phyloP scores from a whole-genome alignment of 768 basidiomycete genomes.

The Daedalea quercina region DNA sequence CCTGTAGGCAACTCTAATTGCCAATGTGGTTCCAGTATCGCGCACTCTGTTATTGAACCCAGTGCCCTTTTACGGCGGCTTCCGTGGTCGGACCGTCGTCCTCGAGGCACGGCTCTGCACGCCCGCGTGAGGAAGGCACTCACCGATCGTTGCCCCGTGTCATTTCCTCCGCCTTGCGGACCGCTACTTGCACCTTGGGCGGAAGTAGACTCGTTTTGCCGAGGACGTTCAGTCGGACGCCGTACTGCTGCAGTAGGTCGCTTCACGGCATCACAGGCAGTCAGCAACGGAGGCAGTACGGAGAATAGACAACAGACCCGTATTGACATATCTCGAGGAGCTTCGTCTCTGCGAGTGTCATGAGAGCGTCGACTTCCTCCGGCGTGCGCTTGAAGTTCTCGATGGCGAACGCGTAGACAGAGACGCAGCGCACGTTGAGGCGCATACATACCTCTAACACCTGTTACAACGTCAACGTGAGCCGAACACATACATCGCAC shows the following conservation, averaged over 20 bases:
- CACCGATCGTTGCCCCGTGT: conserved; percentile 72
- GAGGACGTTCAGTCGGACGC: conserved; percentile 78
- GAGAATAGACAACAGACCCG: conserved; percentile 48
- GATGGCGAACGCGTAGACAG: conserved; percentile 96
- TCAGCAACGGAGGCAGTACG: neutral
- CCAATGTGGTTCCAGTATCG: no score
- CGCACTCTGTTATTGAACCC: no score
- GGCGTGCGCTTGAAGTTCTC: conserved; percentile 90
- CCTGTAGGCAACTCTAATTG: neutral
- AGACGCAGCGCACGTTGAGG: conserved; percentile 76
- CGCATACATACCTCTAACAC: conserved; percentile 79
- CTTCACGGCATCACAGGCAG: conserved; percentile 30
- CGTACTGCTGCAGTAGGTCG: conserved; percentile 72
- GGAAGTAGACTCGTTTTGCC: conserved; percentile 78
- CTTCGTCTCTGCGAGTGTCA: conserved; percentile 76
- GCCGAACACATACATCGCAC: neutral
- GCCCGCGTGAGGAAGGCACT: conserved; percentile 1
- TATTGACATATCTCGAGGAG: conserved; percentile 72
- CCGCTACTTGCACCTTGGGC: conserved; percentile 59
- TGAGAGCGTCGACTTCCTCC: conserved; percentile 82
- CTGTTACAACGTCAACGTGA: conserved; percentile 33
- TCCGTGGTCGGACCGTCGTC: no score
- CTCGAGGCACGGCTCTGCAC: no score
- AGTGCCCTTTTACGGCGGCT: no score
- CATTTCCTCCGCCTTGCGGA: conserved; percentile 65